Percentiles rank a stretch among this genome's conserved stretches.
Evolutionary conservation across 345 rosid species (phyloP).

Genomic region (Euphorbia lathyris): DNA sequence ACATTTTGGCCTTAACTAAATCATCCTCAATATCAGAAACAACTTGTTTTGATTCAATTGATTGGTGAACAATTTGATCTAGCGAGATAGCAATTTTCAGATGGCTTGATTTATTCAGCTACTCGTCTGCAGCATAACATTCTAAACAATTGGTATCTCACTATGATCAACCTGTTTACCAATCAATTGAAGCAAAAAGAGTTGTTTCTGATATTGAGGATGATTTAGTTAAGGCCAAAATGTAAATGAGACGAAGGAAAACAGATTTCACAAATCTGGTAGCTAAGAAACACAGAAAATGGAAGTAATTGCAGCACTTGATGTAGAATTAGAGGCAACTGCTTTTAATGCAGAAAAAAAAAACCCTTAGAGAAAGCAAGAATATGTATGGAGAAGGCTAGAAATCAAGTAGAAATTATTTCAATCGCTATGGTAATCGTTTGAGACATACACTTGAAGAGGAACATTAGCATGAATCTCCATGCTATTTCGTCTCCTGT

Average conservation of each 20-base stretch:
- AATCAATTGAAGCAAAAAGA: neutral
- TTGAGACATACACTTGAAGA: constrained; percentile 68
- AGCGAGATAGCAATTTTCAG: neutral
- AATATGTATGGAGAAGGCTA: neutral
- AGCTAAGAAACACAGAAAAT: neutral
- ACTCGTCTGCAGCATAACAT: neutral
- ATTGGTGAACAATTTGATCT: neutral
- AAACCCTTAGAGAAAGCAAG: neutral
- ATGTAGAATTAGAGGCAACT: neutral
- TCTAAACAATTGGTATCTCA: neutral
- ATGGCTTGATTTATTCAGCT: neutral
- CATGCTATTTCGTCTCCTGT: constrained; percentile 55
- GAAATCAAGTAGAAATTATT: neutral
- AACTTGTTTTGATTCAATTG: neutral
- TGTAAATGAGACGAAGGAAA: neutral
- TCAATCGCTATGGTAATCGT: too few species aligned
- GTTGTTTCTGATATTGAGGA: neutral
- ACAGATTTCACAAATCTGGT: neutral
- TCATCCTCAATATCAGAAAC: neutral
- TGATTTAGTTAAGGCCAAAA: too few species aligned
- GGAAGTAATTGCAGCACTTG: neutral
- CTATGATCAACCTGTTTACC: neutral
- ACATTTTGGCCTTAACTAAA: too few species aligned
- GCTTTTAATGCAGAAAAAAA: neutral
- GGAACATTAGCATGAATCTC: constrained; percentile 50